Conservation (phyloP, 2,329 filamentous ascomycete genomes). For the Penicillium sp. region DNA sequence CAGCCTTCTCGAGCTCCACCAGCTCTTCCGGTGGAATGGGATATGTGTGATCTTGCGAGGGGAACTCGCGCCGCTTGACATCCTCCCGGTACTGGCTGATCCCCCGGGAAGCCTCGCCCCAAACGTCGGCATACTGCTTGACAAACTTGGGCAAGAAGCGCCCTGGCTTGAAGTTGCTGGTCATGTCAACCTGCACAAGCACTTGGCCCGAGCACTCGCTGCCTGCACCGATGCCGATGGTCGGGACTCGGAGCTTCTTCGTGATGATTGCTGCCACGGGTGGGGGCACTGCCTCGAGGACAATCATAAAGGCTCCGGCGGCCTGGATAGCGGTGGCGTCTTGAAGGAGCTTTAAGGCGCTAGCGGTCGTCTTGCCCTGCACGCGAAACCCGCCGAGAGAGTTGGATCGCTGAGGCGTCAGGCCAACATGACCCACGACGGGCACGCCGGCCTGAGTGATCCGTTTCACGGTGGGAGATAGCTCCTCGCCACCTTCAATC, state of each 20-base stretch:
- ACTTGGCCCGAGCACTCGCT: constrained; percentile 90
- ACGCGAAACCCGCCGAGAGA: constrained; percentile 89
- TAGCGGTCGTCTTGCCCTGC: constrained; percentile 76
- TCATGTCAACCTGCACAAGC: constrained; percentile 94
- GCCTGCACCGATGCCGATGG: constrained; percentile 92
- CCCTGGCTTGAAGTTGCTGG: constrained; percentile 85
- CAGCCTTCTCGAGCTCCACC: constrained; percentile 61
- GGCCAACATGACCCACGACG: constrained; percentile 84
- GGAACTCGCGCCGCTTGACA: constrained; percentile 82
- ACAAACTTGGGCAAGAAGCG: constrained; percentile 92
- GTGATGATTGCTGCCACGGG: constrained; percentile 80
- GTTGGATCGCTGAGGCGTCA: constrained; percentile 93
- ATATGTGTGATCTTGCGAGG: constrained; percentile 83
- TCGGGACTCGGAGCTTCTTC: constrained; percentile 73
- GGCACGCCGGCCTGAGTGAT: constrained; percentile 87
- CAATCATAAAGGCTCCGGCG: constrained; percentile 79
- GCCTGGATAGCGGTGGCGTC: constrained; percentile 90
- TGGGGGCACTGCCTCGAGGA: constrained; percentile 85
- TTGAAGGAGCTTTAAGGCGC: constrained; percentile 70
- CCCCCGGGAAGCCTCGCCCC: constrained; percentile 72
- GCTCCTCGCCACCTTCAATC: constrained; percentile 85
- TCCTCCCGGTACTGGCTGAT: constrained; percentile 78
- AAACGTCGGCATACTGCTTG: constrained; percentile 89
- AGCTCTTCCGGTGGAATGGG: constrained; percentile 74
- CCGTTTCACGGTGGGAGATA: constrained; percentile 77